A percentile compares a stretch with the other conserved stretches of the same genome.
Evolutionary conservation across 2,329 filamentous ascomycete genomes (phyloP).

Genomic region (Talaromyces marneffei): DNA sequence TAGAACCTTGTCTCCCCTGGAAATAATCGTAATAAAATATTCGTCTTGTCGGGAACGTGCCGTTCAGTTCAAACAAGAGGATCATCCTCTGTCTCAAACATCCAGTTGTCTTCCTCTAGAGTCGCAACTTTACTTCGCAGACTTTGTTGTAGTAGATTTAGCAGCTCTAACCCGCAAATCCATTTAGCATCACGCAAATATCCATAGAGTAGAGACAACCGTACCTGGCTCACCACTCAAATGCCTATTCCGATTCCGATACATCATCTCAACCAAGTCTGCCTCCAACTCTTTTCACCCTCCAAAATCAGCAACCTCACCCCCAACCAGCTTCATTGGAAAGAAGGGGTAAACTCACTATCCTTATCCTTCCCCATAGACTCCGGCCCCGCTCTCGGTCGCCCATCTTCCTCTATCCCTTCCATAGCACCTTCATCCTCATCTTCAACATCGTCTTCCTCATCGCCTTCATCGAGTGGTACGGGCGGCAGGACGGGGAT

Average conservation of each 20-base stretch:
- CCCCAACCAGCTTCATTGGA: background rate
- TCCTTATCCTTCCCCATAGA: conserved; percentile 34
- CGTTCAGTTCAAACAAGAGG: conserved; percentile 26
- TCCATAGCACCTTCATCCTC: conserved; percentile 33
- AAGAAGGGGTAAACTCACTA: conserved; percentile 26
- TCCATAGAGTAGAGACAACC: background rate
- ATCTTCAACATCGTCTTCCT: conserved; percentile 32
- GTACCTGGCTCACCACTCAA: conserved; percentile 56
- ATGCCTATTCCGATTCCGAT: conserved; percentile 41
- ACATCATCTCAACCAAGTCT: conserved; percentile 41
- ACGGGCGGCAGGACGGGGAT: conserved; percentile 38
- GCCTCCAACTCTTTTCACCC: conserved; percentile 43
- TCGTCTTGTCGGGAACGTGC: background rate
- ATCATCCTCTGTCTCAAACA: conserved; percentile 69
- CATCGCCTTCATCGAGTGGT: conserved; percentile 33
- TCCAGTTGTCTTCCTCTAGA: conserved; percentile 81
- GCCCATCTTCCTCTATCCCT: conserved; percentile 46
- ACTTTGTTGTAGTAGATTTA: conserved; percentile 64
- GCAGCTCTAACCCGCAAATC: conserved; percentile 57
- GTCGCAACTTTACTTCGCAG: conserved; percentile 66
- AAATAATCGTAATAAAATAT: background rate
- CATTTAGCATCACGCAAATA: background rate
- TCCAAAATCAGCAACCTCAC: background rate
- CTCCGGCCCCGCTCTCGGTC: conserved; percentile 43
- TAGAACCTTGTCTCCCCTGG: background rate